Evolutionary conservation across 2,329 filamentous ascomycete species (phyloP), one percentile per base, ranked within the genome.

Genomic region (Botryotinia convoluta): DNA sequence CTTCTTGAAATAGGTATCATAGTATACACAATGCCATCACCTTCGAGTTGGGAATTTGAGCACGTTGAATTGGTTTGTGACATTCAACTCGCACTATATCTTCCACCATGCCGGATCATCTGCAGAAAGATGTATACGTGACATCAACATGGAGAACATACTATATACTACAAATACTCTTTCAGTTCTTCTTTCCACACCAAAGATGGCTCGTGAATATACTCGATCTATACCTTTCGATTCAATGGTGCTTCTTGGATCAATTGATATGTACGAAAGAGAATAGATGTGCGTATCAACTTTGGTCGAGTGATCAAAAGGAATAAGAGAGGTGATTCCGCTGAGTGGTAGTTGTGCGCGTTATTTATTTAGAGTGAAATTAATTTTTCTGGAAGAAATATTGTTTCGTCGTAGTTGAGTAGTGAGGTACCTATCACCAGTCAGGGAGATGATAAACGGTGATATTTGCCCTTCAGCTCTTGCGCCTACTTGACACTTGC

Each of bases 11-110:
- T n/a, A 26, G 48, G 26, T 14, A 14, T n/a, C 4, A 51, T 51
- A 14, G 48, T 51, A 16, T n/a, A 14, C 7, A 7, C 5, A n/a
- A n/a, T n/a, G 0, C 1, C 48, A 2, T 51, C 12, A 51, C 1
- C 0, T 0, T 51, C 12, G 26, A n/a, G 5, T 7, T 7, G 7
- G 4, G 8, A n/a, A n/a, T 3, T n/a, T 3, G 6, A n/a, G 26
- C 12, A 1, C 26, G 5, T n/a, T n/a, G 5, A n/a, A 6, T n/a
- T 6, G 4, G 2, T 16, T 14, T 51, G 48, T n/a, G 12, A 3
- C 5, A 14, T n/a, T 3, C n/a, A 16, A 51, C 0, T 51, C 2
- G 48, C 10, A n/a, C 14, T 6, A 14, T 14, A 5, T n/a, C 26
- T 51, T 51, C 1, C 10, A n/a, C 48, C 4, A 14, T 14, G 7